These are phyloP conservation scores for Monosporascus sp. DNA, from an alignment of 2,329 filamentous ascomycete species.

Conservation along the genomic window DNA sequence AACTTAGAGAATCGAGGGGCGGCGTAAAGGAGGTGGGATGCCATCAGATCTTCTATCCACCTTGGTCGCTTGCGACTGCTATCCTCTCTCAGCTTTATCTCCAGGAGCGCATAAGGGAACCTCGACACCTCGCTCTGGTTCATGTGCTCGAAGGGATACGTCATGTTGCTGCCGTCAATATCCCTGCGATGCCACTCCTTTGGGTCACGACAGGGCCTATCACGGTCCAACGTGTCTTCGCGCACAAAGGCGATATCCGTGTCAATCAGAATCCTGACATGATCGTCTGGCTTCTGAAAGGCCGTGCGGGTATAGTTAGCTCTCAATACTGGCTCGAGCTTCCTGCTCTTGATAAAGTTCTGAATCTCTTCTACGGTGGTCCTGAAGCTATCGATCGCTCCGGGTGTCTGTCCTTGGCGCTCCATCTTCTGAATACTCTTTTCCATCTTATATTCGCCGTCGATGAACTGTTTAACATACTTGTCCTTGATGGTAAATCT, in stretches of 20 bases:
- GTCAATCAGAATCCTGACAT: conserved; percentile 87
- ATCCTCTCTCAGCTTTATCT: conserved; percentile 80
- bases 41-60: conserved; percentile 90
- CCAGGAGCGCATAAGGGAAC: conserved; percentile 86
- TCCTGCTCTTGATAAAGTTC: conserved; percentile 68
- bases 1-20: conserved; percentile 94
- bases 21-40: conserved; percentile 85
- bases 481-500: conserved; percentile 89
- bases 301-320: conserved; percentile 93
- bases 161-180: conserved; percentile 76
- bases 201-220: conserved; percentile 84
- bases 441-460: conserved; percentile 85
- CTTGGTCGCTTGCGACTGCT: conserved; percentile 63
- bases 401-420: conserved; percentile 61
- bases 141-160: conserved; percentile 81
- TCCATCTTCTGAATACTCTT: conserved; percentile 86
- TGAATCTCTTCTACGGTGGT: conserved; percentile 72
- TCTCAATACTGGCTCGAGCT: conserved; percentile 77
- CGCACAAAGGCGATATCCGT: conserved; percentile 86
- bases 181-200: conserved; percentile 87
- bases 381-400: conserved; percentile 65
- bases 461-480: conserved; percentile 81
- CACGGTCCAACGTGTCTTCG: conserved; percentile 68
- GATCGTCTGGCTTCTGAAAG: conserved; percentile 94
- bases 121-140: conserved; percentile 86